Base-by-base conservation (phyloP, 139 green algal genomes). In the Raphidocelis subcapitata region DNA sequence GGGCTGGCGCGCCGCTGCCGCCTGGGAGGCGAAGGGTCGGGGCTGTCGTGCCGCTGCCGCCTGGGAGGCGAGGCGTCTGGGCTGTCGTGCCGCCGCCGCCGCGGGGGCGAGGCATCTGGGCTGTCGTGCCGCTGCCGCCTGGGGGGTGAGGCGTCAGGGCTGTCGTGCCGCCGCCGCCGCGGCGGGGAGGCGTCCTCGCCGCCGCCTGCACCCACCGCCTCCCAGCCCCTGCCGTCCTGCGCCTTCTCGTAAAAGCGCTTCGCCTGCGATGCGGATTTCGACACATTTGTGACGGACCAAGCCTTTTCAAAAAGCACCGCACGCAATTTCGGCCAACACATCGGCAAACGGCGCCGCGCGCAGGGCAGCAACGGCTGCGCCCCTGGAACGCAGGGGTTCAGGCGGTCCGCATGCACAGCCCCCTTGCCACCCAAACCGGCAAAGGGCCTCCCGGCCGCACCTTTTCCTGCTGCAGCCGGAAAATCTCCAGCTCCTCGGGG, bases 401-500 rank as follows among this genome's bases (percentile, higher is more conserved):
- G n/a, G n/a, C n/a, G n/a, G n/a, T n/a, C n/a, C n/a, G n/a, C n/a
- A n/a, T n/a, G n/a, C n/a, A n/a, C n/a, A n/a, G n/a, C n/a, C n/a
- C n/a, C n/a, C n/a, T n/a, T n/a, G n/a, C n/a, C n/a, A n/a, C n/a
- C n/a, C n/a, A n/a, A n/a, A n/a, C n/a, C n/a, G n/a, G n/a, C n/a
- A n/a, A n/a, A n/a, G n/a, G n/a, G n/a, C n/a, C n/a, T n/a, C n/a
- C n/a, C n/a, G n/a, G 2, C 41, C 62, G 54, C 49, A 84, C 88
- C 79, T 84, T 79, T 35, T 88, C 75, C 2, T 74, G 55, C 69
- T 88, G 75, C 37, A 69, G 63, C 74, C 61, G 69, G 5, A 86
- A 55, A 0, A 73, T 65, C 52, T 81, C 77, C 1, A 79, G 85
- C 56, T 95, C 90, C 56, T 89, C 90, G 0, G 72, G 62, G 60